phyloP scores from a whole-genome alignment of 306 rosid species.

The Pterocarpus santalinus region DNA sequence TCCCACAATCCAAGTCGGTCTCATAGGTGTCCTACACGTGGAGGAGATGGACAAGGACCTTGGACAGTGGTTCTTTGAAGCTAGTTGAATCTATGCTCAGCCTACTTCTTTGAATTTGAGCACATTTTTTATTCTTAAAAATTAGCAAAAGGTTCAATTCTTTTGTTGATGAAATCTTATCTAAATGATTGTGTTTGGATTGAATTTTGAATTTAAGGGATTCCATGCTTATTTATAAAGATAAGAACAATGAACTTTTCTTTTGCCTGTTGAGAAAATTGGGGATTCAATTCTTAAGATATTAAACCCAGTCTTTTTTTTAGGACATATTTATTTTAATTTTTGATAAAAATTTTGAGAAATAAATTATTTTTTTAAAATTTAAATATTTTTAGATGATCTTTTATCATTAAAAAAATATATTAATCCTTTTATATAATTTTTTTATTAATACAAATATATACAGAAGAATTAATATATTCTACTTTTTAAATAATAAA shows the following conservation, averaged over 20 bases:
- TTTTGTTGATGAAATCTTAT: slow-evolving; percentile 21
- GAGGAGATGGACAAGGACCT: slow-evolving; percentile 14
- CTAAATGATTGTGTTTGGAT: slow-evolving; percentile 39
- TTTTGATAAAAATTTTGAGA: no score
- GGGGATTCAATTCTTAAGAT: no score
- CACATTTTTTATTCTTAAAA: not conserved
- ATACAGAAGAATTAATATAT: no score
- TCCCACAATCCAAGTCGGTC: not conserved
- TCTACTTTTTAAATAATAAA: no score
- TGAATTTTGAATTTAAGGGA: not conserved
- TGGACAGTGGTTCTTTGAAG: slow-evolving; percentile 1
- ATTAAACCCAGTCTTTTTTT: no score
- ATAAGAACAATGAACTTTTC: not conserved
- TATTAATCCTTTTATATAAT: no score
- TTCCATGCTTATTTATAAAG: not conserved
- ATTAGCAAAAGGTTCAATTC: slow-evolving; percentile 9
- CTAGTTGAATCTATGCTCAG: not conserved
- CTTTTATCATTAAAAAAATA: no score
- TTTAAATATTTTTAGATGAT: no score
- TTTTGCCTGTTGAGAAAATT: no score
- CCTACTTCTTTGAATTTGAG: slow-evolving; percentile 16
- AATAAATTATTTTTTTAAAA: no score
- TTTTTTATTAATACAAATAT: no score
- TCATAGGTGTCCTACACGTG: slow-evolving; percentile 42
- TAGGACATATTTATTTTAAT: no score